Percentiles rank a stretch among this genome's conserved stretches.
These are phyloP conservation scores for Lepiota venenata DNA, from an alignment of 768 basidiomycete species.

Conservation along the genomic window DNA sequence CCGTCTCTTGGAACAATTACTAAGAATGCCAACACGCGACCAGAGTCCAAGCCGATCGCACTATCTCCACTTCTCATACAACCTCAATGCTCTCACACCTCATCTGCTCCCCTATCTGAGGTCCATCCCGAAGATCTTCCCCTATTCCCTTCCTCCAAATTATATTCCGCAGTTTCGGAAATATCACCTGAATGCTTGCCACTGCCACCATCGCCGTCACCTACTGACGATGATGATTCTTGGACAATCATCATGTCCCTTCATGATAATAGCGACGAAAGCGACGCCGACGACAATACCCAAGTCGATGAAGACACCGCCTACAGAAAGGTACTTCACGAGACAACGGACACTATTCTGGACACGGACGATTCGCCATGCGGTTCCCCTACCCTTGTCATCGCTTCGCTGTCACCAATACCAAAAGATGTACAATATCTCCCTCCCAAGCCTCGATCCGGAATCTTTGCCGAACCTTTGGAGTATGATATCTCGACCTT, in stretches of 20 bases:
- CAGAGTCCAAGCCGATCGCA: slow-evolving; percentile 1
- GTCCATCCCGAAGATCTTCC: slow-evolving; percentile 7
- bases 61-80: slow-evolving; percentile 9
- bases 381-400: slow-evolving; percentile 5
- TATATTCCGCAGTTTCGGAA: not conserved
- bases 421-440: slow-evolving; percentile 10
- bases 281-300: slow-evolving; percentile 4
- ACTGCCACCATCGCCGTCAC: not conserved
- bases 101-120: slow-evolving; percentile 5
- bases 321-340: slow-evolving; percentile 1
- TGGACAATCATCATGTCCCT: slow-evolving; percentile 9
- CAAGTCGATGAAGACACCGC: slow-evolving; percentile 8
- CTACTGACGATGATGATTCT: slow-evolving; percentile 3
- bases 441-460: slow-evolving; percentile 9
- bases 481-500: slow-evolving; percentile 3
- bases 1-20: not conserved
- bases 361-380: not conserved
- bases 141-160: not conserved
- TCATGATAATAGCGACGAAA: not conserved
- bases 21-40: not conserved
- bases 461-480: slow-evolving; percentile 12
- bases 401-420: not conserved
- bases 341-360: not conserved
- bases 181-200: not conserved
- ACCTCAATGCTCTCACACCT: not conserved